Base-by-base conservation (phyloP, 805 yeast species). In the Clavispora vitiphila region DNA sequence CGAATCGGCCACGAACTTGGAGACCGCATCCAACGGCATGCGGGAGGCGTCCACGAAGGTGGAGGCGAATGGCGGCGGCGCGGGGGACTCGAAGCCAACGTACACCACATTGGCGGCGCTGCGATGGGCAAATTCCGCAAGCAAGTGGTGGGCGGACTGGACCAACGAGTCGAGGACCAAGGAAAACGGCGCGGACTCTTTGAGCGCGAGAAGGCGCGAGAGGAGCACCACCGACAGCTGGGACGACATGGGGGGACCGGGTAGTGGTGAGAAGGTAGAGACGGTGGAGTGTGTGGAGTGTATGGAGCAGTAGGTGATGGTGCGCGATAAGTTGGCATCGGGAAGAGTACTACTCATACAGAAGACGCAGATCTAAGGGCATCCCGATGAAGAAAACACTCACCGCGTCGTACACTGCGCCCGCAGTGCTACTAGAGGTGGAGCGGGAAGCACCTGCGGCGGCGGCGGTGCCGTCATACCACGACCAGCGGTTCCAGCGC, bases 101-200 rank as follows among this genome's bases (percentile, higher is more conserved):
- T 69, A 84, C 3, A 80, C 56, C 5, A 81, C 63, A 4, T 64
- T 65, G 3, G 62, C 57, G 10, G 53, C 55, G 10, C 64, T 60
- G 49, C 73, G 68, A 48, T 69, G 60, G 2, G 72, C 60, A 37
- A 89, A 69, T 56, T 88, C 96, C 21, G 64, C 56, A 1, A 86
- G 54, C 10, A 90, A 60, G 35, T 66, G 53, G 23, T 64, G 51
- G 0, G 88, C 78, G 0, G 93, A 77, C 58, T 90, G 96, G 0
- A 74, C 67, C 8, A 88, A 61, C 1, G 85, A 72, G 58, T 93
- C 98, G 8, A 77, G 56, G 4, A 84, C 67, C 4, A 91, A 68
- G 3, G 87, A 60, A 41, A 91, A 76, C 0, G 96, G 95, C 0
- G 91, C 76, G 18, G 62, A 61, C 54, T 93, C 98, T 49, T 81